A percentile compares a stretch with the other conserved stretches of the same genome.
Conservation (phyloP, 768 basidiomycete genomes). For the Mycena galopus region DNA sequence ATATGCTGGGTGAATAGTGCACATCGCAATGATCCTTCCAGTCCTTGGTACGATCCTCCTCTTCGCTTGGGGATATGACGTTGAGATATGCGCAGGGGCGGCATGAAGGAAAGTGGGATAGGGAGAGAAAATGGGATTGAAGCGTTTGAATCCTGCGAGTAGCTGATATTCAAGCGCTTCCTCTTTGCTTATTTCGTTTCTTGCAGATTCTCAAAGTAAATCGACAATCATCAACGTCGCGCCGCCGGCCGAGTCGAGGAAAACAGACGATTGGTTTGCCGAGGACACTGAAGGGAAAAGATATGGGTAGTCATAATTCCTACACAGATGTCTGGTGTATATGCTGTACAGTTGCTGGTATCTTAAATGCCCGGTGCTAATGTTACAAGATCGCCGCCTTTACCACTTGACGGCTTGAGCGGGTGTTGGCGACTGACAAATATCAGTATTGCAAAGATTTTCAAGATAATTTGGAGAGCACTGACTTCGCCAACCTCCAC, state of each 20-base stretch:
- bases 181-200: background rate
- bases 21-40: slow-evolving; percentile 90
- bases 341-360: slow-evolving; percentile 20
- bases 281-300: slow-evolving; percentile 64
- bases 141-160: slow-evolving; percentile 83
- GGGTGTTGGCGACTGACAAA: slow-evolving; percentile 56
- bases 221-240: slow-evolving; percentile 85
- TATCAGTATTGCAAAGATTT: background rate
- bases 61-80: background rate
- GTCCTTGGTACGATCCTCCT: slow-evolving; percentile 72
- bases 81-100: slow-evolving; percentile 68
- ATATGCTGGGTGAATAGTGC: slow-evolving; percentile 92
- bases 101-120: slow-evolving; percentile 91
- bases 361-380: slow-evolving; percentile 27
- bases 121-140: slow-evolving; percentile 90
- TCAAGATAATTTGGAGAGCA: slow-evolving; percentile 1
- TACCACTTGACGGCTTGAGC: slow-evolving; percentile 67
- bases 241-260: slow-evolving; percentile 66
- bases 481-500: slow-evolving; percentile 74
- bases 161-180: background rate
- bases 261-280: slow-evolving; percentile 84
- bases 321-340: slow-evolving; percentile 13
- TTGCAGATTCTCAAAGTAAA: slow-evolving; percentile 87
- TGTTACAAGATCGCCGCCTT: slow-evolving; percentile 32
- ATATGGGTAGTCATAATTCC: slow-evolving; percentile 66